Percentiles rank a stretch among this genome's conserved stretches.
Conservation (phyloP, 1,139 yeast genomes). For the Geotrichum phurueaensis region DNA sequence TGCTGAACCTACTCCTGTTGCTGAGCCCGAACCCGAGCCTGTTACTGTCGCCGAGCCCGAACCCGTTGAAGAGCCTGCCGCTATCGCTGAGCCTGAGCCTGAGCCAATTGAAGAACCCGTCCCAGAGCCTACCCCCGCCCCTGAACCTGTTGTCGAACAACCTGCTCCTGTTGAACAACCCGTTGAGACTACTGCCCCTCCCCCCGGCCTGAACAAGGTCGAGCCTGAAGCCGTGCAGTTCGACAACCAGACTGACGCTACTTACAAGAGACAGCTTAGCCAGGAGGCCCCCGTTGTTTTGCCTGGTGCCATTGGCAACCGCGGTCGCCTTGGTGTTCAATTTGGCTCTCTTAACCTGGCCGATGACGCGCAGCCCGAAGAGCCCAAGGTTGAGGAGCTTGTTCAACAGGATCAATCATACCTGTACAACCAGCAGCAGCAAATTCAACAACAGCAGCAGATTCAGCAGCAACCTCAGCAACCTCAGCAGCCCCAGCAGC, state of each 20-base stretch:
- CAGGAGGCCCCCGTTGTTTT: conserved; percentile 58
- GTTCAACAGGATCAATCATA: conserved; percentile 2
- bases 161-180: conserved; percentile 9
- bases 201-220: conserved; percentile 10
- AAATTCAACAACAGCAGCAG: conserved; percentile 15
- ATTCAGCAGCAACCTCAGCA: conserved; percentile 17
- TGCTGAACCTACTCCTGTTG: neutral
- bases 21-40: neutral
- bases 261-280: conserved; percentile 35
- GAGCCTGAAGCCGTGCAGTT: conserved; percentile 1
- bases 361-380: conserved; percentile 30
- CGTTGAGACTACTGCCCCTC: conserved; percentile 8
- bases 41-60: conserved; percentile 15
- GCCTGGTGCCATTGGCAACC: conserved; percentile 46
- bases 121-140: neutral
- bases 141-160: conserved; percentile 1
- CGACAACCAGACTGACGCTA: conserved; percentile 7
- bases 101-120: conserved; percentile 3
- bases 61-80: conserved; percentile 15
- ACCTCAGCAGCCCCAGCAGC: neutral
- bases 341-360: conserved; percentile 55
- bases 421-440: conserved; percentile 8
- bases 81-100: neutral
- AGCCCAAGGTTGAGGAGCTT: conserved; percentile 5
- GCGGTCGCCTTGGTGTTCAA: conserved; percentile 59